Base-by-base conservation (phyloP, 768 basidiomycete species). In the Rhodosporidiobolus odoratus region DNA sequence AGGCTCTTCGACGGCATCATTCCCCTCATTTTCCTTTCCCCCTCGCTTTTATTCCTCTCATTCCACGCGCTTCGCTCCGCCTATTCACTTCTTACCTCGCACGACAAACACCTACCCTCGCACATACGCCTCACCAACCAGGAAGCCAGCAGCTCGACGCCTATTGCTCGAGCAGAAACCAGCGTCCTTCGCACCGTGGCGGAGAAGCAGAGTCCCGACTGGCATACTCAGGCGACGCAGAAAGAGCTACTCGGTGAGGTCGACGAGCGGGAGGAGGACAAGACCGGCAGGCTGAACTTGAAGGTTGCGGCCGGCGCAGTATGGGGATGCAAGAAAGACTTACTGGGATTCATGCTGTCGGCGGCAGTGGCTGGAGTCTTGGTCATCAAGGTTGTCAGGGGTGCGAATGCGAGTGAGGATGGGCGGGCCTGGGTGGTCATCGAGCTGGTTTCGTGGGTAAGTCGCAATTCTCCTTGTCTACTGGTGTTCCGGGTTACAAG, bases 141-240 rank as follows among this genome's bases (percentile, higher is more conserved):
- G n/a, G n/a, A n/a, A n/a, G n/a, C n/a, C n/a, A n/a, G n/a, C n/a
- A n/a, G 37, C 13, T 45, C 64, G n/a, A 16, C 62, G 16, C 66
- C 65, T 8, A 71, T 74, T 40, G 38, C 64, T 0, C 66, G 70
- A 9, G 72, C 74, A 13, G 76, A 76, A 62, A 54, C 64, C 5
- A 54, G 47, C 34, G 69, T 69, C 12, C 67, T 75, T 13, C 34
- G 64, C 3, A 34, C 41, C 0, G 68, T 58, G 10, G 72, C 66
- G 12, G 40, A 70, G 50, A 59, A 70, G 32, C 53, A 66, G 41
- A n/a, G 25, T 13, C 66, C 58, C 27, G 65, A 67, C 52, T 61
- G 58, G 58, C 25, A 9, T 27, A 37, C 65, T 23, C 47, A 54
- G 12, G 2, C 19, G 23, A 56, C 62, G 23, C 37, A 61, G 53